phyloP scores from a whole-genome alignment of 2,329 filamentous ascomycete genomes.

The Claviceps sp. region DNA sequence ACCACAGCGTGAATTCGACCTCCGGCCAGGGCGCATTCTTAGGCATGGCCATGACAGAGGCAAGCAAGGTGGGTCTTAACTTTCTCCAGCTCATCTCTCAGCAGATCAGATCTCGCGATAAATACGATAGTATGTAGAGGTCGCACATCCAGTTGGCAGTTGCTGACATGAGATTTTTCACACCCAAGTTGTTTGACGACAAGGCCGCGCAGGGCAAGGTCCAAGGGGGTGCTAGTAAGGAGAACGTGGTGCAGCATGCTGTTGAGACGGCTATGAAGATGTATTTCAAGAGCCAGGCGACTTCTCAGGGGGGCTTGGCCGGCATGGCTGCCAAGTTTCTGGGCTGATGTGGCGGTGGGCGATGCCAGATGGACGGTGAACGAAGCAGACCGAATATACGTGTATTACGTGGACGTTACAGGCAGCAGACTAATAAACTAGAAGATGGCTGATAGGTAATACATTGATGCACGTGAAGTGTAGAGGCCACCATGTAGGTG shows the following conservation, averaged over 20 bases:
- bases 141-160: neutral
- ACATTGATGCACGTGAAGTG: too few relatives aligned
- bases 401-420: too few relatives aligned
- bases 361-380: too few relatives aligned
- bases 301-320: conserved; percentile 28
- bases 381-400: neutral
- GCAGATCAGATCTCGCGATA: too few relatives aligned
- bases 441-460: too few relatives aligned
- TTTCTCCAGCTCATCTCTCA: neutral
- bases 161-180: neutral
- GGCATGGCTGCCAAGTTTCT: conserved; percentile 34
- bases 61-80: conserved; percentile 49
- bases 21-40: conserved; percentile 65
- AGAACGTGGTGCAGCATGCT: conserved; percentile 64
- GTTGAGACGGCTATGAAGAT: conserved; percentile 83
- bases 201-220: conserved; percentile 42
- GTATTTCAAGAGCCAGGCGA: conserved; percentile 67
- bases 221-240: conserved; percentile 53
- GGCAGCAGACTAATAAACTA: too few relatives aligned
- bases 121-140: too few relatives aligned
- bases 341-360: neutral
- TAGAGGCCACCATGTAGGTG: too few relatives aligned
- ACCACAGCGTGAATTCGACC: conserved; percentile 30
- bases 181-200: conserved; percentile 41
- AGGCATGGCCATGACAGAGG: conserved; percentile 77